A percentile compares a stretch with the other conserved stretches of the same genome.
phyloP scores from a whole-genome alignment of 2,329 filamentous ascomycete species.

The Penicillium oxalicum region DNA sequence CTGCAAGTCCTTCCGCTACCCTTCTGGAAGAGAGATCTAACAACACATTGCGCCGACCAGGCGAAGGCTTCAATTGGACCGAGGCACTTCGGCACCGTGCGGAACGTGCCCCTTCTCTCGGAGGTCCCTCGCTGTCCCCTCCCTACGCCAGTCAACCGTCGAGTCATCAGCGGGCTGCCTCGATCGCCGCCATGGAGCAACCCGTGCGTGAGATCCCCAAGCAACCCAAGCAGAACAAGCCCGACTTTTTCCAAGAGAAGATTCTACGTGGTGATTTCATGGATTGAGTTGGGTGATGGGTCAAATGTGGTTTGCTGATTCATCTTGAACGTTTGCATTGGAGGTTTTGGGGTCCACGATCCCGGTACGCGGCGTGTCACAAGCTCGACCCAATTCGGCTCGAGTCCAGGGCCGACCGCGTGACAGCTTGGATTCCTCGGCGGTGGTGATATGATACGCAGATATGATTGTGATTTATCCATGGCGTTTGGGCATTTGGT shows the following conservation, averaged over 20 bases:
- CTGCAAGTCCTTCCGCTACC: conserved; percentile 35
- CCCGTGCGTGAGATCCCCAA: conserved; percentile 43
- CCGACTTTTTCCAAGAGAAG: conserved; percentile 92
- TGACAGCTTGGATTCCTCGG: too few species aligned
- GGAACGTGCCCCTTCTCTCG: conserved; percentile 60
- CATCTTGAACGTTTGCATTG: background rate
- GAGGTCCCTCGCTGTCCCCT: conserved; percentile 26
- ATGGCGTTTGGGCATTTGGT: too few species aligned
- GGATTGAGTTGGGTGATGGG: conserved; percentile 53
- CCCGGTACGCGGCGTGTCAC: too few species aligned
- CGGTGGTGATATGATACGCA: too few species aligned
- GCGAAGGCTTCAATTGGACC: conserved; percentile 95
- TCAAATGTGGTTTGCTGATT: background rate
- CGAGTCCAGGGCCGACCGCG: too few species aligned
- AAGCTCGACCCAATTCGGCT: too few species aligned
- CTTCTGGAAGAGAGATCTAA: conserved; percentile 38
- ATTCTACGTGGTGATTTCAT: conserved; percentile 98
- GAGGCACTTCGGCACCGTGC: conserved; percentile 90
- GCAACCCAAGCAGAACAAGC: conserved; percentile 57
- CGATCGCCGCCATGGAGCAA: conserved; percentile 51
- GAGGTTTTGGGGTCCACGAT: too few species aligned
- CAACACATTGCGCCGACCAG: conserved; percentile 50
- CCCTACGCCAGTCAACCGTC: conserved; percentile 43
- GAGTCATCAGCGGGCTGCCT: conserved; percentile 37
- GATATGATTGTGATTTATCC: too few species aligned